Evolutionary conservation across 306 rosid species (phyloP).

Genomic region (Cucumis melo): DNA sequence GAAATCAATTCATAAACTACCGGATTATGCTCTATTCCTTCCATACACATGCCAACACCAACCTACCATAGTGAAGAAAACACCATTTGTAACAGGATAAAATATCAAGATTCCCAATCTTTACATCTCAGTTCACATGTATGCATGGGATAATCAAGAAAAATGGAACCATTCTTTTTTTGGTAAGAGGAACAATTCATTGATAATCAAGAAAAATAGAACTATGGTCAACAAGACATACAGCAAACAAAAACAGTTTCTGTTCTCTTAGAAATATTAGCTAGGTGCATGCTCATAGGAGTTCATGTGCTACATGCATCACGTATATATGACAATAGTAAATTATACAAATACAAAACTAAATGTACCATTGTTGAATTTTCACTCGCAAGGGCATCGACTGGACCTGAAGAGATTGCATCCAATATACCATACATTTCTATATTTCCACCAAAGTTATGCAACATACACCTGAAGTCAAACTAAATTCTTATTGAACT

Average conservation of each 20-base stretch:
- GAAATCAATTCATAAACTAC: slow-evolving; percentile 76
- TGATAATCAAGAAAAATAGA: neutral
- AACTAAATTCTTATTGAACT: neutral
- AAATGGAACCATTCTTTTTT: neutral
- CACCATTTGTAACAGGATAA: neutral
- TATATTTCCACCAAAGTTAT: slow-evolving; percentile 93
- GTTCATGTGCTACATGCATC: neutral
- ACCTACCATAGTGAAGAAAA: slow-evolving; percentile 31
- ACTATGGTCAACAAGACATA: neutral
- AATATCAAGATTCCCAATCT: neutral
- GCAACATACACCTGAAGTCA: slow-evolving; percentile 72
- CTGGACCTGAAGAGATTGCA: slow-evolving; percentile 67
- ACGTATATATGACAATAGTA: neutral
- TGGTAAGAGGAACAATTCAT: no score
- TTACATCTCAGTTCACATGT: neutral
- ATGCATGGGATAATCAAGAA: neutral
- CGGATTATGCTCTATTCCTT: slow-evolving; percentile 93
- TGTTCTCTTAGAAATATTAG: neutral
- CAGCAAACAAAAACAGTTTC: neutral
- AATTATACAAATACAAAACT: neutral
- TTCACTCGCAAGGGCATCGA: slow-evolving; percentile 68
- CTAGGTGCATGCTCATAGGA: neutral
- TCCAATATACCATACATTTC: slow-evolving; percentile 92
- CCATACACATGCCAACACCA: slow-evolving; percentile 99
- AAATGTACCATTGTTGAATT: slow-evolving; percentile 80